Conservation (phyloP, 2,329 filamentous ascomycete genomes). For the Bipolaris cookei region DNA sequence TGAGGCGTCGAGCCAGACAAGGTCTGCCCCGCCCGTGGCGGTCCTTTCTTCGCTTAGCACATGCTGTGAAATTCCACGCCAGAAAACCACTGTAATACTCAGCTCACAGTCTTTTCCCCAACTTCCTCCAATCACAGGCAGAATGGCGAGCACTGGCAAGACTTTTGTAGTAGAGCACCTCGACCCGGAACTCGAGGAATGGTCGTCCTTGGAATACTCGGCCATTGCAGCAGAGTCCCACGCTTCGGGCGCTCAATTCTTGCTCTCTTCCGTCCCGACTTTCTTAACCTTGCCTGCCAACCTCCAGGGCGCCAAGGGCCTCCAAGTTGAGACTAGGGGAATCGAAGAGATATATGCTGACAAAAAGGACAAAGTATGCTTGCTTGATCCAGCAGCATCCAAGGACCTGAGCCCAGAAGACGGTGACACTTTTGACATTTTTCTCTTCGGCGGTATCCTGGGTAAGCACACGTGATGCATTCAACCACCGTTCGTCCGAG, state of each 20-base stretch:
- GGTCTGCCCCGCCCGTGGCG: neutral
- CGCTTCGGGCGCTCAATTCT: constrained; percentile 70
- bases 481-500: neutral
- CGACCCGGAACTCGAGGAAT: constrained; percentile 89
- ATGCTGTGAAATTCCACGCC: constrained; percentile 9
- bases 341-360: constrained; percentile 82
- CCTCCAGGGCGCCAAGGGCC: constrained; percentile 65
- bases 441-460: constrained; percentile 94
- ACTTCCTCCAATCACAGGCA: constrained; percentile 17
- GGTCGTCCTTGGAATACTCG: constrained; percentile 92
- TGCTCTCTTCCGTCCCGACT: constrained; percentile 79
- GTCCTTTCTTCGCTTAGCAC: constrained; percentile 4
- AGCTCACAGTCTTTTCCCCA: constrained; percentile 22
- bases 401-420: constrained; percentile 85
- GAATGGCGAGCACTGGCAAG: constrained; percentile 56
- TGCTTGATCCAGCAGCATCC: constrained; percentile 84
- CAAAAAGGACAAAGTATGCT: constrained; percentile 78
- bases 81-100: constrained; percentile 3
- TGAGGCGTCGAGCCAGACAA: neutral
- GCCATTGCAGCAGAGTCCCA: constrained; percentile 84
- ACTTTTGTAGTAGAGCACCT: constrained; percentile 96
- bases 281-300: constrained; percentile 66
- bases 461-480: constrained; percentile 61
- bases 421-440: constrained; percentile 82
- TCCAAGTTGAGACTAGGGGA: constrained; percentile 75